Percentiles rank a stretch among this genome's conserved stretches.
phyloP scores from a whole-genome alignment of 164 flowering plant genomes.

The Stephania yunnanensis region DNA sequence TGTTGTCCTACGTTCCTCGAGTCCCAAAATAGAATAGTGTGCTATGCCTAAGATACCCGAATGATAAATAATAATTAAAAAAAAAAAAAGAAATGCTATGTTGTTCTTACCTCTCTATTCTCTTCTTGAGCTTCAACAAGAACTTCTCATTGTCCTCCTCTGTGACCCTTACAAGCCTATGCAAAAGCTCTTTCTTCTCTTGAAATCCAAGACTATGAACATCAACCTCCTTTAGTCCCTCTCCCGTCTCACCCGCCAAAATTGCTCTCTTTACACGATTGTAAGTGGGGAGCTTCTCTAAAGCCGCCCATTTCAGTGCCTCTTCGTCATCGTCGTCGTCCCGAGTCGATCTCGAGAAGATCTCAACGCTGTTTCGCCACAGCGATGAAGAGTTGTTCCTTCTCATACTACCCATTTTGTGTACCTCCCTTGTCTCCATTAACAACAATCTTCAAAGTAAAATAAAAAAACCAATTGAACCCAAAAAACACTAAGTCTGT shows the following conservation, averaged over 20 bases:
- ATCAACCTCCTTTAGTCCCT: slow-evolving; percentile 42
- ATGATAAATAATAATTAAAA: no score
- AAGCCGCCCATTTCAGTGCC: slow-evolving; percentile 76
- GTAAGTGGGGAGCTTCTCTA: slow-evolving; percentile 67
- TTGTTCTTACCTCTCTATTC: slow-evolving; percentile 47
- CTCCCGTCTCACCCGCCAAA: slow-evolving; percentile 27
- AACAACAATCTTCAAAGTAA: background rate
- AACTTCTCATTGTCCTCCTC: slow-evolving; percentile 79
- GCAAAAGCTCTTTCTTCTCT: slow-evolving; percentile 46
- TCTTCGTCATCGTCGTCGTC: slow-evolving; percentile 72
- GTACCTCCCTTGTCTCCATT: slow-evolving; percentile 18
- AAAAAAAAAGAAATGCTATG: background rate
- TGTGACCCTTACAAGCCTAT: slow-evolving; percentile 47
- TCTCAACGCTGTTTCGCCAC: slow-evolving; percentile 41
- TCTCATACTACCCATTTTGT: slow-evolving; percentile 28
- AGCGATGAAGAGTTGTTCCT: slow-evolving; percentile 22
- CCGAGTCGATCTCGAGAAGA: slow-evolving; percentile 43
- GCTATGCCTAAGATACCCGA: no score
- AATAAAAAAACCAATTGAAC: background rate
- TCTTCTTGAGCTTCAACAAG: slow-evolving; percentile 53
- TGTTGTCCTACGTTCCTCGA: no score
- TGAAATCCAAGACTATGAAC: slow-evolving; percentile 38
- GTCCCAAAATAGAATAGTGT: no score
- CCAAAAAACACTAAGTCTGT: background rate
- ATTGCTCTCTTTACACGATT: slow-evolving; percentile 61